Base-by-base conservation (phyloP, 2,329 filamentous ascomycete species). In the Thielaviopsis populi region DNA sequence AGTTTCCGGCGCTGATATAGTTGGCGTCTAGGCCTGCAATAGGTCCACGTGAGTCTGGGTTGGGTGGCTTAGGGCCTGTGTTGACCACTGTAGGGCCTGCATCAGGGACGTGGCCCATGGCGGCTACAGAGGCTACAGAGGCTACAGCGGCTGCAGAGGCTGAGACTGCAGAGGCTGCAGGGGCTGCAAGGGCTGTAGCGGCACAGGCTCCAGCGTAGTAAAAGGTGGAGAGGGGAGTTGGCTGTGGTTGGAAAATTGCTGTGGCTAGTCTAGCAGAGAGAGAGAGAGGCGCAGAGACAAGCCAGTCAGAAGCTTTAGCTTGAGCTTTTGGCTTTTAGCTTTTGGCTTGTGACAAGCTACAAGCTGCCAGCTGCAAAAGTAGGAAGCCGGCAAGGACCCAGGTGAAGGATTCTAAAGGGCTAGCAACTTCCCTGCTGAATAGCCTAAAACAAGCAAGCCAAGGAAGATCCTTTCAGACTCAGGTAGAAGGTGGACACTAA, bases 241-340 rank as follows among this genome's bases (percentile, higher is more conserved):
- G 74, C 68, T 80, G 77, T 70, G 80, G 77, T 72, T 80, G 77
- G 74, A 80, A 83, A 80, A 82, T 83, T 72, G 74, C 77, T 67
- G 76, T 68, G 40, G 30, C 24, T 7, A 33, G 7, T 19, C 43
- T 10, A 3, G n/a, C 43, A 48, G 43, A 50, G n/a, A 19, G 13
- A 50, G 11, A 46, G n/a, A 10, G 7, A 46, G n/a, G n/a, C 15
- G n/a, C 46, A 24, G n/a, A 22, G n/a, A 22, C 19, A 19, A n/a
- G n/a, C 6, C 19, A 33, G 53, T n/a, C 15, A 11, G 53, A 56
- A 56, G 53, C 53, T 56, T 56, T 56, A 27, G 53, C 53, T 56
- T 56, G 33, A 58, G 50, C 50, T 56, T 33, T 27, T 56, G 50
- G 50, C 1, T n/a, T n/a, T n/a, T n/a, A n/a, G n/a, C n/a, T n/a